phyloP scores from a whole-genome alignment of 2,329 filamentous ascomycete species.

The Diaporthe aspalathi region DNA sequence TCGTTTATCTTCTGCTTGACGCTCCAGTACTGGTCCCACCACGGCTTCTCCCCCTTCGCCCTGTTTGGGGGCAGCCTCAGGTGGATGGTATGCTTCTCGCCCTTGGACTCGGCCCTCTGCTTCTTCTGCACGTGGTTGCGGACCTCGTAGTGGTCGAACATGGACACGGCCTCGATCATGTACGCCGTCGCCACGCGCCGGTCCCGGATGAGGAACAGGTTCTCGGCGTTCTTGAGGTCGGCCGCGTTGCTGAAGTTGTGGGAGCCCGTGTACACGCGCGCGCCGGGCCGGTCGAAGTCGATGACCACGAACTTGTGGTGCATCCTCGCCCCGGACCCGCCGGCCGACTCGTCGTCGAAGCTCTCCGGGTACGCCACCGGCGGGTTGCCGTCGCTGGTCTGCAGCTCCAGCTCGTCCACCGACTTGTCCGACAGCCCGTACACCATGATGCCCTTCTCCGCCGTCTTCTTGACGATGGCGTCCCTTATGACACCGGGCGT shows the following conservation, averaged over 20 bases:
- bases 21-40: constrained; percentile 43
- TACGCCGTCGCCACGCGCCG: constrained; percentile 41
- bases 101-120: constrained; percentile 39
- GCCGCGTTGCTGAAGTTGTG: constrained; percentile 42
- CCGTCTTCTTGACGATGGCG: constrained; percentile 40
- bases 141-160: constrained; percentile 43
- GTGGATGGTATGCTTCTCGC: constrained; percentile 37
- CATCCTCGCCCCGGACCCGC: constrained; percentile 41
- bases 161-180: constrained; percentile 43
- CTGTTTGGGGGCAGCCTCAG: constrained; percentile 38
- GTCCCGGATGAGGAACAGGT: constrained; percentile 41
- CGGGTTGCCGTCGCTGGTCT: constrained; percentile 41
- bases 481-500: constrained; percentile 47
- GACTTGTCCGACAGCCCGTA: constrained; percentile 43
- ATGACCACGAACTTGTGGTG: constrained; percentile 44
- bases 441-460: constrained; percentile 41
- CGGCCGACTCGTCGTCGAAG: constrained; percentile 40
- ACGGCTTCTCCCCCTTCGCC: constrained; percentile 38
- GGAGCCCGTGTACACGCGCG: constrained; percentile 43
- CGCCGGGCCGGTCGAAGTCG: constrained; percentile 42
- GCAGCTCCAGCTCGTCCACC: constrained; percentile 40
- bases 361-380: constrained; percentile 41
- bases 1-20: constrained; percentile 41
- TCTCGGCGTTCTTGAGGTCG: constrained; percentile 41
- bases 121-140: constrained; percentile 39